Evolutionary conservation across 2,329 filamentous ascomycete genomes (phyloP).

Genomic region (Ceratocystis colombiana): DNA sequence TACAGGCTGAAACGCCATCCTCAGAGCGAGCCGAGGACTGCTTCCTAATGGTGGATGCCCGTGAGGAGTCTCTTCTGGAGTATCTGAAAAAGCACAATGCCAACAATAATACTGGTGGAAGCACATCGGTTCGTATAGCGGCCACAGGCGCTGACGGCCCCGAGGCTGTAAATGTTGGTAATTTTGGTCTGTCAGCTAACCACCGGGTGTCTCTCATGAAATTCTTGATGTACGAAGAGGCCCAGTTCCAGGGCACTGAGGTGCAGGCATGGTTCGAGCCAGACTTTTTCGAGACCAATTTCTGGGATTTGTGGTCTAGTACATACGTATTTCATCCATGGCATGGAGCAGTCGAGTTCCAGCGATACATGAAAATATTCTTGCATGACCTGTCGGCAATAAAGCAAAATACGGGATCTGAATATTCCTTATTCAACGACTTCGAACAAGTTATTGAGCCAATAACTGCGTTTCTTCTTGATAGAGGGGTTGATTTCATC

Average conservation of each 20-base stretch:
- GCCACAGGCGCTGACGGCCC: constrained; percentile 13
- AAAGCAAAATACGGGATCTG: constrained; percentile 31
- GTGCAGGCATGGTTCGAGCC: constrained; percentile 27
- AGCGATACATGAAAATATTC: constrained; percentile 33
- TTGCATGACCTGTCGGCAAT: constrained; percentile 32
- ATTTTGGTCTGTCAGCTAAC: constrained; percentile 22
- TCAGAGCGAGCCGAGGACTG: constrained; percentile 5
- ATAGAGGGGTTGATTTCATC: constrained; percentile 30
- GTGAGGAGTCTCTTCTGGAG: constrained; percentile 20
- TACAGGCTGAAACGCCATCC: background rate
- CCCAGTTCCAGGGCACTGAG: constrained; percentile 31
- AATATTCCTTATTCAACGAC: constrained; percentile 31
- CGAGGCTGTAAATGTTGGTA: constrained; percentile 18
- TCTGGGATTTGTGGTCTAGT: constrained; percentile 34
- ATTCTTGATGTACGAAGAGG: constrained; percentile 30
- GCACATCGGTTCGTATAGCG: constrained; percentile 21
- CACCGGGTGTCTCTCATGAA: constrained; percentile 29
- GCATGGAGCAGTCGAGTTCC: constrained; percentile 34
- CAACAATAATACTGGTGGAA: constrained; percentile 6
- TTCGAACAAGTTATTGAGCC: constrained; percentile 33
- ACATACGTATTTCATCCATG: constrained; percentile 34
- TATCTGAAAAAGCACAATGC: constrained; percentile 21
- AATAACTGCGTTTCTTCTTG: constrained; percentile 30
- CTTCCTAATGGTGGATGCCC: background rate
- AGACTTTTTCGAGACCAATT: constrained; percentile 33